Evolutionary conservation across 2,329 filamentous ascomycete genomes (phyloP).

Genomic region (Penicillium occitanis): DNA sequence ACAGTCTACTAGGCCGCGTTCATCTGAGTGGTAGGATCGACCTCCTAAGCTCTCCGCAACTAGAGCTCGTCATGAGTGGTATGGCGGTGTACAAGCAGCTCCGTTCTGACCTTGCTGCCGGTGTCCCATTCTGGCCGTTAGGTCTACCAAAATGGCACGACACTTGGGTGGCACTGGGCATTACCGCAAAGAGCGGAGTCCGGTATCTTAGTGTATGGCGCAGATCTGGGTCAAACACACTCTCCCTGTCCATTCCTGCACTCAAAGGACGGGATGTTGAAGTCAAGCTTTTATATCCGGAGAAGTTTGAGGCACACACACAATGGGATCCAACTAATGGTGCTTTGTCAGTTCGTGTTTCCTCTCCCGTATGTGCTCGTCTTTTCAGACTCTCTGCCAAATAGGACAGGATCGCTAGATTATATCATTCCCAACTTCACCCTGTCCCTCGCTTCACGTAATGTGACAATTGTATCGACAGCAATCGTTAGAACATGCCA

Average conservation of each 20-base stretch:
- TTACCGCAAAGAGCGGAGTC: constrained; percentile 20
- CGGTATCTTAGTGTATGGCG: constrained; percentile 28
- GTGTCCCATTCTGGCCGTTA: constrained; percentile 36
- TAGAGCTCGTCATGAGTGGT: constrained; percentile 30
- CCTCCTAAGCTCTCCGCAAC: constrained; percentile 26
- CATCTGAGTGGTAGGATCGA: constrained; percentile 36
- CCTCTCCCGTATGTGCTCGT: not conserved
- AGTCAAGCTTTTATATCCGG: not conserved
- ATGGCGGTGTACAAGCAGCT: constrained; percentile 35
- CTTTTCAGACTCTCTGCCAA: not conserved
- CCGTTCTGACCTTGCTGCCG: constrained; percentile 24
- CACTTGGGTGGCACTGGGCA: constrained; percentile 33
- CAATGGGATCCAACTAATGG: not conserved
- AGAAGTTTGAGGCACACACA: not conserved
- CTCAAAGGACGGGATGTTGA: not conserved
- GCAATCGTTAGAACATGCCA: no score
- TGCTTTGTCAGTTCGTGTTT: not conserved
- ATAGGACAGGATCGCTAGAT: not conserved
- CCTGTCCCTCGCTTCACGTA: no score
- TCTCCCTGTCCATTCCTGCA: not conserved
- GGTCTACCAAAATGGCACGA: constrained; percentile 36
- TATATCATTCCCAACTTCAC: no score
- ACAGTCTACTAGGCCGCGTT: constrained; percentile 34
- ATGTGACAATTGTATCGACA: no score
- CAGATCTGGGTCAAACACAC: constrained; percentile 21